These are phyloP conservation scores for Heritiera littoralis DNA, from an alignment of 345 rosid species.

Conservation along the genomic window DNA sequence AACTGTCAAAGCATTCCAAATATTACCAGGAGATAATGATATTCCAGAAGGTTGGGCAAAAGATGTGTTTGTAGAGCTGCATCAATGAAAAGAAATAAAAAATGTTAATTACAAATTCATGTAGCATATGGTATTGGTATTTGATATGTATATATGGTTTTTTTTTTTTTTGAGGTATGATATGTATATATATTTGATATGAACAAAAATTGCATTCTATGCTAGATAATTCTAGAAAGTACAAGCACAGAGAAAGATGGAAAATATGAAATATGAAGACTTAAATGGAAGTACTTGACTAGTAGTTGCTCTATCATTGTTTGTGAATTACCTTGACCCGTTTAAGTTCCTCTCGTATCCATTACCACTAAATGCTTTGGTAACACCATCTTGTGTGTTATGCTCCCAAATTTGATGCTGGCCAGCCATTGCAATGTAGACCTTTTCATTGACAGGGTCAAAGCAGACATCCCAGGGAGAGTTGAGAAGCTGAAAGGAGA, in stretches of 20 bases:
- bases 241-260: neutral
- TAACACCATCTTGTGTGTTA: conserved; percentile 56
- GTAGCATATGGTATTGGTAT: neutral
- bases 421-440: conserved; percentile 94
- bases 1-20: conserved; percentile 19
- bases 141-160: neutral
- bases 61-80: conserved; percentile 74
- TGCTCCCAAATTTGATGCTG: conserved; percentile 97
- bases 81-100: conserved; percentile 28
- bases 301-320: conserved; percentile 7
- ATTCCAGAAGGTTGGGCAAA: conserved; percentile 96
- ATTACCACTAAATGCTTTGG: conserved; percentile 85
- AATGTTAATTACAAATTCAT: neutral
- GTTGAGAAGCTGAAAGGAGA: conserved; percentile 67
- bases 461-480: conserved; percentile 97
- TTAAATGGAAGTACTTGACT: neutral
- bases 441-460: conserved; percentile 65
- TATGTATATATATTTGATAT: neutral
- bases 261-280: conserved; percentile 15
- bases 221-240: neutral
- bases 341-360: conserved; percentile 93
- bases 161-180: neutral
- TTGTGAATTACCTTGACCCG: conserved; percentile 69
- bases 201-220: neutral
- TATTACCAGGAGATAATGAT: conserved; percentile 69